Percentiles rank a stretch among this genome's conserved stretches.
Conservation (phyloP, 768 basidiomycete species). For the Hortiboletus flavorubellus region DNA sequence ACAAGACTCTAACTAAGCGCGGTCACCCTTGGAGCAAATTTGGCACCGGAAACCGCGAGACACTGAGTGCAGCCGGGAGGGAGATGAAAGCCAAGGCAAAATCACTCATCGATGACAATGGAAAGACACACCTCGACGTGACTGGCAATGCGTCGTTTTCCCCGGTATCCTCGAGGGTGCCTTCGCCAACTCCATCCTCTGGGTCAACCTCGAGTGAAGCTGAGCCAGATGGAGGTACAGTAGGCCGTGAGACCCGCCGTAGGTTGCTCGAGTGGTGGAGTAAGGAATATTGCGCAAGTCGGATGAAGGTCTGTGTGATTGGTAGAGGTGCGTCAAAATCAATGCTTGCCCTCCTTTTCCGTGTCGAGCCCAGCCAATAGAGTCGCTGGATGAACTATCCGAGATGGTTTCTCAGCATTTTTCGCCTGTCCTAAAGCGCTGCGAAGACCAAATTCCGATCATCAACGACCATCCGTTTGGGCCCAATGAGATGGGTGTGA, state of each 20-base stretch:
- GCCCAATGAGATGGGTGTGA: constrained; percentile 63
- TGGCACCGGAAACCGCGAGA: constrained; percentile 81
- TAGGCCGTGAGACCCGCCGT: constrained; percentile 78
- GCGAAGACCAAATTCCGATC: constrained; percentile 55
- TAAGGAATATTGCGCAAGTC: constrained; percentile 74
- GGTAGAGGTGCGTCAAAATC: constrained; percentile 57
- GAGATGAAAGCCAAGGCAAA: constrained; percentile 50
- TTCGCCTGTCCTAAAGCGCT: constrained; percentile 67
- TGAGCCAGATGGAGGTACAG: constrained; percentile 71
- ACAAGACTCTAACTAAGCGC: constrained; percentile 76
- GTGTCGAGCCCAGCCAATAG: constrained; percentile 35
- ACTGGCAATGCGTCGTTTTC: constrained; percentile 34
- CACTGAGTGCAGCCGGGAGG: constrained; percentile 60
- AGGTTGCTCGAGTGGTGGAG: constrained; percentile 84
- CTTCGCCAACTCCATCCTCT: constrained; percentile 60
- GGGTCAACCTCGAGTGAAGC: constrained; percentile 50
- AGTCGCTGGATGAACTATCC: constrained; percentile 71
- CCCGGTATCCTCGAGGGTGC: constrained; percentile 50
- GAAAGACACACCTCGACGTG: constrained; percentile 21
- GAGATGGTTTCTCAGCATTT: constrained; percentile 62
- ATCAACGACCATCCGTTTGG: constrained; percentile 77
- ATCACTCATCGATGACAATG: constrained; percentile 26
- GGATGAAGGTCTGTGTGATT: constrained; percentile 77
- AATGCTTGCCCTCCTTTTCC: background rate
- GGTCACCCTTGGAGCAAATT: constrained; percentile 91